Percentiles rank a stretch among this genome's conserved stretches.
These are phyloP conservation scores for Exophiala xenobiotica DNA, from an alignment of 2,329 filamentous ascomycete species.

Conservation along the genomic window DNA sequence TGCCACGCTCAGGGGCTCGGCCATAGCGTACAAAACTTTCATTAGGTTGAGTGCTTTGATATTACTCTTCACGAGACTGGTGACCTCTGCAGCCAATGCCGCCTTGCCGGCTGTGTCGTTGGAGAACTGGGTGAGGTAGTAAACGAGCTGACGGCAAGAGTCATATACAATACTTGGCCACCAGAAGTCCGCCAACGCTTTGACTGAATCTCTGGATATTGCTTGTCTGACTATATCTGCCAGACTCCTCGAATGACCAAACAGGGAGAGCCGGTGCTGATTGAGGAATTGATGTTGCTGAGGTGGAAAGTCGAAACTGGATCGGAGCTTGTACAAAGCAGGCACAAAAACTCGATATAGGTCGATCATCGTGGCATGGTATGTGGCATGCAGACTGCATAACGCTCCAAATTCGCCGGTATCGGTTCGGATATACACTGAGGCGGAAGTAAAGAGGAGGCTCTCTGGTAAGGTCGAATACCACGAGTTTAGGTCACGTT, in stretches of 20 bases:
- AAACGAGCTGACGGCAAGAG: conserved; percentile 50
- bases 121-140: conserved; percentile 48
- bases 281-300: conserved; percentile 12
- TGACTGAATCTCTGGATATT: conserved; percentile 44
- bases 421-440: conserved; percentile 49
- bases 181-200: conserved; percentile 46
- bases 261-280: conserved; percentile 3
- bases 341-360: conserved; percentile 51
- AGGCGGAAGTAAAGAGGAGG: conserved; percentile 46
- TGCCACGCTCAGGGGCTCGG: conserved; percentile 21
- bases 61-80: conserved; percentile 28
- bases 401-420: conserved; percentile 49
- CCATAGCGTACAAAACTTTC: conserved; percentile 29
- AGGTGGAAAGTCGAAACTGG: conserved; percentile 2
- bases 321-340: conserved; percentile 44
- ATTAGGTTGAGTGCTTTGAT: conserved; percentile 28
- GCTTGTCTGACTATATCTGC: conserved; percentile 33
- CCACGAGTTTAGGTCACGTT: conserved; percentile 44
- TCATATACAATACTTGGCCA: conserved; percentile 51
- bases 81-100: conserved; percentile 9
- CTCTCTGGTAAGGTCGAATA: conserved; percentile 45
- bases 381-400: conserved; percentile 49
- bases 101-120: conserved; percentile 27
- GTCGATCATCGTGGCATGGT: conserved; percentile 49
- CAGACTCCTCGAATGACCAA: not conserved